Conservation (phyloP, 441 rosid species). For the Brassica balearica region DNA sequence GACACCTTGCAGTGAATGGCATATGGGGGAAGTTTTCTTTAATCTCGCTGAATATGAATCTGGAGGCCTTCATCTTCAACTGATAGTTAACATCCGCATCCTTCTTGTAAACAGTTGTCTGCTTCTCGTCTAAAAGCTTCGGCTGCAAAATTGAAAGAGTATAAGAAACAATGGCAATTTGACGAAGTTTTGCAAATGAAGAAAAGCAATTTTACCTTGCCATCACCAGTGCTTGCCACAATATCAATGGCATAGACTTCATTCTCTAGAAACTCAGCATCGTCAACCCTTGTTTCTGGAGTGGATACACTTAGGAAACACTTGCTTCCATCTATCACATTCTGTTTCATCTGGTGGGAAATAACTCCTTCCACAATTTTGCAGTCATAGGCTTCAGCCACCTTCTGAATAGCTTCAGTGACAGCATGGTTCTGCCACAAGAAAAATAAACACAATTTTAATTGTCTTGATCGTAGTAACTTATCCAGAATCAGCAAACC, state of each 20-base stretch:
- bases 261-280: constrained; percentile 90
- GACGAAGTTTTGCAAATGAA: neutral
- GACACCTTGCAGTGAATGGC: constrained; percentile 88
- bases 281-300: constrained; percentile 94
- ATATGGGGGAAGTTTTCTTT: constrained; percentile 74
- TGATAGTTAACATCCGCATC: constrained; percentile 83
- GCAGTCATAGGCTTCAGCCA: constrained; percentile 95
- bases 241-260: constrained; percentile 94
- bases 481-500: neutral
- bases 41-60: constrained; percentile 93
- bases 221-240: constrained; percentile 94
- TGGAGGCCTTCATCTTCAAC: constrained; percentile 95
- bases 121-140: constrained; percentile 86
- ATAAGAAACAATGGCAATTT: neutral
- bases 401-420: constrained; percentile 92
- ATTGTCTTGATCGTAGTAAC: neutral
- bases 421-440: constrained; percentile 87
- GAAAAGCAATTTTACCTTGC: constrained; percentile 63
- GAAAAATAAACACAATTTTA: neutral
- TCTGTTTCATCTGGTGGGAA: constrained; percentile 91
- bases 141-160: constrained; percentile 61
- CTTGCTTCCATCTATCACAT: constrained; percentile 90
- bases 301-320: constrained; percentile 67
- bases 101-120: constrained; percentile 87
- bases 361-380: constrained; percentile 97